These are phyloP conservation scores for Plantago elongata DNA, from an alignment of 257 asterid genomes.

Conservation along the genomic window DNA sequence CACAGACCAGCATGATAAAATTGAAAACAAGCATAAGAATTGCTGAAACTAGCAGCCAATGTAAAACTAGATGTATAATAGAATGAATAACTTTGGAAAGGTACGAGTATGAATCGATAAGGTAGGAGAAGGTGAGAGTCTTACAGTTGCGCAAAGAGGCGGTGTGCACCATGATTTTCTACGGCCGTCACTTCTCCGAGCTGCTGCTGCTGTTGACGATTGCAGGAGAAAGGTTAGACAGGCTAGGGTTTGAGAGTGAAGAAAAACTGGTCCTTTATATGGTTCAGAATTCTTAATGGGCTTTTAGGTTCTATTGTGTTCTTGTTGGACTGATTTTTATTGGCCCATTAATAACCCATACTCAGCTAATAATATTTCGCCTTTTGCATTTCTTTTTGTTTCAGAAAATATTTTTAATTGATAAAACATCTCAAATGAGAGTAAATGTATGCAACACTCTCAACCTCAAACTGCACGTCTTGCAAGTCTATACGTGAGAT, in stretches of 20 bases:
- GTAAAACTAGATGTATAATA: background rate
- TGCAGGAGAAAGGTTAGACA: constrained; percentile 13
- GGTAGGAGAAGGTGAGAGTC: constrained; percentile 14
- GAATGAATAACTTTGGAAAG: background rate
- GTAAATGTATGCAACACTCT: too few relatives aligned
- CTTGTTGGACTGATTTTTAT: background rate
- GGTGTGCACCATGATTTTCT: constrained; percentile 47
- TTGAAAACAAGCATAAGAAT: too few relatives aligned
- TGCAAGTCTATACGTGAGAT: too few relatives aligned
- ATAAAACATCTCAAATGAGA: too few relatives aligned
- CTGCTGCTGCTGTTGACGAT: constrained; percentile 23
- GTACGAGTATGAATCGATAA: background rate
- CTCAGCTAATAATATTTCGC: too few relatives aligned
- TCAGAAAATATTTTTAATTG: too few relatives aligned
- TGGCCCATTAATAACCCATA: background rate
- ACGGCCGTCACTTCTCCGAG: constrained; percentile 20
- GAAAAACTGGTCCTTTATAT: constrained; percentile 7
- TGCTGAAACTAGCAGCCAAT: too few relatives aligned
- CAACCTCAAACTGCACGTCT: too few relatives aligned
- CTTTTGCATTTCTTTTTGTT: too few relatives aligned
- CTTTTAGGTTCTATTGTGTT: background rate
- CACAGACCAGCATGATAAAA: background rate
- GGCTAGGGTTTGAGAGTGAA: constrained; percentile 16
- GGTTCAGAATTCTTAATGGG: constrained; percentile 32
- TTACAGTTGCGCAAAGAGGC: constrained; percentile 51